Percentiles rank a stretch among this genome's conserved stretches.
phyloP scores from a whole-genome alignment of 2,329 filamentous ascomycete genomes.

The Phaeophleospora eucalypticola region DNA sequence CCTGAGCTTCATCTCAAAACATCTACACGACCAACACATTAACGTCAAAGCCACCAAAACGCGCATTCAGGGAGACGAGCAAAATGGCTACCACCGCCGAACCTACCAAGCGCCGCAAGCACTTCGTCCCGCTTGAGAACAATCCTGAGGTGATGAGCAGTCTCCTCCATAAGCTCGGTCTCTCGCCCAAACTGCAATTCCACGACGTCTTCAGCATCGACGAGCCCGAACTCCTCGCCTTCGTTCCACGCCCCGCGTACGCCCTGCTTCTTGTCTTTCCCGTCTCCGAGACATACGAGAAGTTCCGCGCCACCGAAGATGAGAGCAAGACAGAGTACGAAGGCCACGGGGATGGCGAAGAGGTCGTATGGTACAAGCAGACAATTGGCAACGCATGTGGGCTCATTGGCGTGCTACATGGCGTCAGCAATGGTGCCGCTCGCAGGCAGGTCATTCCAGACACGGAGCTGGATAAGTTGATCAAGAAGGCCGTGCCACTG shows the following conservation, averaged over 20 bases:
- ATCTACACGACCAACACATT: too few species aligned
- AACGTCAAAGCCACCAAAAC: too few species aligned
- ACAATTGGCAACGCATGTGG: constrained; percentile 94
- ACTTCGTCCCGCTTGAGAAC: constrained; percentile 47
- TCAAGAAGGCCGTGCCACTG: constrained; percentile 67
- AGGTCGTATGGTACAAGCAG: constrained; percentile 90
- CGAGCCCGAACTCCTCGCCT: constrained; percentile 76
- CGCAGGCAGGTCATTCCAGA: constrained; percentile 54
- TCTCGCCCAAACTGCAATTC: constrained; percentile 71
- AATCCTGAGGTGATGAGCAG: constrained; percentile 86
- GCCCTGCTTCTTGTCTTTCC: constrained; percentile 92
- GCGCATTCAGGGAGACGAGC: too few species aligned
- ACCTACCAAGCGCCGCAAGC: constrained; percentile 6
- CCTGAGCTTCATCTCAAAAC: too few species aligned
- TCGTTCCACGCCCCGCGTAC: constrained; percentile 82
- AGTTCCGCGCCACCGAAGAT: constrained; percentile 71
- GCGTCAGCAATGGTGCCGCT: constrained; percentile 71
- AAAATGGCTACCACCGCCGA: background rate
- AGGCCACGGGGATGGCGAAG: constrained; percentile 64
- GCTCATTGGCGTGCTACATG: constrained; percentile 82
- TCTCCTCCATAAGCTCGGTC: constrained; percentile 77
- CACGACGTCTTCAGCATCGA: constrained; percentile 91
- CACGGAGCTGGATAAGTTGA: constrained; percentile 60
- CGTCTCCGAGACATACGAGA: constrained; percentile 73
- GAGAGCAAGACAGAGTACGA: constrained; percentile 58